Conservation (phyloP, 495 filamentous ascomycete genomes). For the Aspergillus incahuasiensis region DNA sequence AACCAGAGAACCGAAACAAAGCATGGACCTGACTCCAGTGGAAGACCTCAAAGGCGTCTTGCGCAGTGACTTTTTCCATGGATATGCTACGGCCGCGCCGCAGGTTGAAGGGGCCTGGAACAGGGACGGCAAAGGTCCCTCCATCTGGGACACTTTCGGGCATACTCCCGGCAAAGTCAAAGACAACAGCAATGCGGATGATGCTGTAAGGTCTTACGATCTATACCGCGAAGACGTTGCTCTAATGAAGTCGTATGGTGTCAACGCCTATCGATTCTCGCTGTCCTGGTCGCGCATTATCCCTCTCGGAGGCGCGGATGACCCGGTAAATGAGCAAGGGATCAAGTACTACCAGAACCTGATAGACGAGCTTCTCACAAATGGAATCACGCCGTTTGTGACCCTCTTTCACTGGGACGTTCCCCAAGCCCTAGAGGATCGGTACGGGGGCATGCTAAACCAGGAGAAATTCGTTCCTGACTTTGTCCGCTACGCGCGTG, state of each 20-base stretch:
- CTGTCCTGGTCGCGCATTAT: conserved; percentile 69
- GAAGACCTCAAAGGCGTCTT: conserved; percentile 30
- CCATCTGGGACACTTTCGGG: conserved; percentile 72
- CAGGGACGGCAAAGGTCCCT: conserved; percentile 61
- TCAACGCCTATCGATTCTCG: conserved; percentile 66
- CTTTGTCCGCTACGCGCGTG: conserved; percentile 43
- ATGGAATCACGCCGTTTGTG: conserved; percentile 44
- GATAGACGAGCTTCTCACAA: conserved; percentile 39
- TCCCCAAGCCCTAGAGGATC: conserved; percentile 42
- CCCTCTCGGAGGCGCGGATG: conserved; percentile 37
- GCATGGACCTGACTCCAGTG: conserved; percentile 29
- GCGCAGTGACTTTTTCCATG: conserved; percentile 32
- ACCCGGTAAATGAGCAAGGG: conserved; percentile 38
- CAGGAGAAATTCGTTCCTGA: conserved; percentile 39
- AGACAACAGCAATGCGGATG: conserved; percentile 59
- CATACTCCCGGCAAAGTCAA: conserved; percentile 64
- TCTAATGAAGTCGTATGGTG: conserved; percentile 61
- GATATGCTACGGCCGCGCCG: conserved; percentile 33
- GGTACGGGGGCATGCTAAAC: conserved; percentile 44
- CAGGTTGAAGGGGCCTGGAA: conserved; percentile 68
- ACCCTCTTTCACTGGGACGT: conserved; percentile 50
- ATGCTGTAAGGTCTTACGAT: conserved; percentile 68
- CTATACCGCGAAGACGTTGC: conserved; percentile 64
- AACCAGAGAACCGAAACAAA: conserved; percentile 5
- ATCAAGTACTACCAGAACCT: conserved; percentile 42